Evolutionary conservation across 345 rosid genomes (phyloP), one percentile per base, ranked within the genome.

Genomic region (Camelina laxa): DNA sequence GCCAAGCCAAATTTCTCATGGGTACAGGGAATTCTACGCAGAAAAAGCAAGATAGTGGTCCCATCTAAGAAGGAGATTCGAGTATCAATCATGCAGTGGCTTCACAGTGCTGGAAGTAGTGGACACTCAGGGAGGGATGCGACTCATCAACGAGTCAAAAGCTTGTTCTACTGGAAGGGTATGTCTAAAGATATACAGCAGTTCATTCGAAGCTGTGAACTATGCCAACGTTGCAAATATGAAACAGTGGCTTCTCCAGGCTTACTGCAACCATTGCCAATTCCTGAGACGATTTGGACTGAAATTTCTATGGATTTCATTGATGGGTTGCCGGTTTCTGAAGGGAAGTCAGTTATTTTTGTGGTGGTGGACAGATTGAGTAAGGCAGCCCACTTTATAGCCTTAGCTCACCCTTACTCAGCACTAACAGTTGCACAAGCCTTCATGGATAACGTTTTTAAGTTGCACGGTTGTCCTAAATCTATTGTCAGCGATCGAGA

Each of bases 261-360:
- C 0, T 13, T 13, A 4, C 0, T 42, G 0, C 47, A 42, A 1
- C 47, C n/a, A 1, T 13, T 42, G 3, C 5, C n/a, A 0, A 42
- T 42, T 12, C 47, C n/a, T 1, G n/a, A 13, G 0, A 4, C 47
- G 0, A 13, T 42, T 1, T 42, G 48, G 48, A 1, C 16, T 0
- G 16, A 42, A 1, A 14, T 42, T 0, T 42, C 48, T 0, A 42
- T 42, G 48, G 16, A 42, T 2, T 42, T 42, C 7, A 42, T 42
- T 1, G 16, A 13, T 4, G 16, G 2, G 0, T 4, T 42, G 0
- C 16, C 48, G 0, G 0, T 4, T 1, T 42, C 48, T 0, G 0
- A 0, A 0, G 16, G 48, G 0, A 42, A 42, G 2, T 4, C 48
- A 0, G 48, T 42, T 0, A 42, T 14, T 2, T 14, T 44, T 1